A percentile compares a stretch with the other conserved stretches of the same genome.
Conservation (phyloP, 495 filamentous ascomycete genomes). For the Penicillium odoratum region DNA sequence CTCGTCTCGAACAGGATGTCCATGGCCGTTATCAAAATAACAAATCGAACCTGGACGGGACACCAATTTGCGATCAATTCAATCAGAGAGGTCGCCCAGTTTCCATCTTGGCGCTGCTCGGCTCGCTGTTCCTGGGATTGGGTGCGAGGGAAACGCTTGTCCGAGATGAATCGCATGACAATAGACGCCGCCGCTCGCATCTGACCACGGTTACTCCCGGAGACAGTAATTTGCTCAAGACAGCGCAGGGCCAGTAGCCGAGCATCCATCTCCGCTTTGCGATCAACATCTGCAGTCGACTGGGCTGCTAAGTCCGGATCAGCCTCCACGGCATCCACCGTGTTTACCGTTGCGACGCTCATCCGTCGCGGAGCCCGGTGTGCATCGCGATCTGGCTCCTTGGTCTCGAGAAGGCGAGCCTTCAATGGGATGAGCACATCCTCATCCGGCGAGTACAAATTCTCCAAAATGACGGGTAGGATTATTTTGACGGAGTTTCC, state of each 20-base stretch:
- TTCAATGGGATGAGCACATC: conserved; percentile 64
- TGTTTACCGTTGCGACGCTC: conserved; percentile 77
- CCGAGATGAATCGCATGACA: conserved; percentile 69
- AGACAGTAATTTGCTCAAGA: conserved; percentile 74
- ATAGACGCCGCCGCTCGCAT: conserved; percentile 70
- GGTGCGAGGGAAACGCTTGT: conserved; percentile 45
- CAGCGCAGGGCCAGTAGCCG: conserved; percentile 78
- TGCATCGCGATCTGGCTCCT: conserved; percentile 63
- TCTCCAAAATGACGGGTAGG: conserved; percentile 79
- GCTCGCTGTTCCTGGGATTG: conserved; percentile 24
- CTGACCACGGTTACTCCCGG: conserved; percentile 69
- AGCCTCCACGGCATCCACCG: conserved; percentile 62
- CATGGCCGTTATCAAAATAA: conserved; percentile 77
- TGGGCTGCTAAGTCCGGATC: conserved; percentile 71
- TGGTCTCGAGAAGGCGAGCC: conserved; percentile 58
- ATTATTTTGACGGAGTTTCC: conserved; percentile 72
- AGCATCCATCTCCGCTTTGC: conserved; percentile 82
- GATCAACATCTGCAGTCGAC: conserved; percentile 79
- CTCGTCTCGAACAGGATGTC: conserved; percentile 66
- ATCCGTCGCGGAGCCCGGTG: conserved; percentile 57
- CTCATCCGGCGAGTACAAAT: conserved; percentile 75
- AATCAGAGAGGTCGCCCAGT: conserved; percentile 79
- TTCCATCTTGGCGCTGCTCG: conserved; percentile 42
- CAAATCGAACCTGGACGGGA: conserved; percentile 87
- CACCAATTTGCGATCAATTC: conserved; percentile 78